phyloP scores from a whole-genome alignment of 352 stramenopile species.

The Pythium angustatum region DNA sequence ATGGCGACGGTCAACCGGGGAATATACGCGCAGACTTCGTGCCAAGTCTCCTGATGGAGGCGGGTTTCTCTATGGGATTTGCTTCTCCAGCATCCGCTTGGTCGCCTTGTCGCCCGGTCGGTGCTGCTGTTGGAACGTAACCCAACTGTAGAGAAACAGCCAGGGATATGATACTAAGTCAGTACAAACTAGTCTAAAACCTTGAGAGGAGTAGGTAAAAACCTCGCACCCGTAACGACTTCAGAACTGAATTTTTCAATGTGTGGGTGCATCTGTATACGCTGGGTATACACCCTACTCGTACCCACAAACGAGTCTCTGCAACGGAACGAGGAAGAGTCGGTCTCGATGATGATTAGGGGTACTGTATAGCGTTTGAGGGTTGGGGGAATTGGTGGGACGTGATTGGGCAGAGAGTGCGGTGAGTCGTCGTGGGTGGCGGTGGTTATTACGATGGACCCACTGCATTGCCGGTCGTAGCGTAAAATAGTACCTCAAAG shows the following conservation, averaged over 20 bases:
- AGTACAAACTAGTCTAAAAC: conserved; percentile 18
- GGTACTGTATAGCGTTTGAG: conserved; percentile 6
- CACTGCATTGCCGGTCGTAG: too few relatives aligned
- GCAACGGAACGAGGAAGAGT: background rate
- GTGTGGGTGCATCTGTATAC: conserved; percentile 11
- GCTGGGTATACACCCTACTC: background rate
- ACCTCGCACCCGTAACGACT: conserved; percentile 18
- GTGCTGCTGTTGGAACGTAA: conserved; percentile 2
- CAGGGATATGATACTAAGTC: conserved; percentile 3
- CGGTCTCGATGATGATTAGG: background rate
- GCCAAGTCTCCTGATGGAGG: conserved; percentile 2
- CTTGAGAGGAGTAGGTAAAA: conserved; percentile 16
- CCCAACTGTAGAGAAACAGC: conserved; percentile 10
- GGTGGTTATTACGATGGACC: conserved; percentile 16
- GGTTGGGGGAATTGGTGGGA: background rate
- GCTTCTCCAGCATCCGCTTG: background rate
- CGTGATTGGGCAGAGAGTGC: background rate
- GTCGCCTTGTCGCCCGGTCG: conserved; percentile 5
- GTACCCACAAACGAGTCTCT: background rate
- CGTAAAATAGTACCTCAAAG: too few relatives aligned
- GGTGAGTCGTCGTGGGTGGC: background rate
- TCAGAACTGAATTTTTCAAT: conserved; percentile 15
- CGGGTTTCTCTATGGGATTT: conserved; percentile 18
- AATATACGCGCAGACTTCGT: conserved; percentile 8
- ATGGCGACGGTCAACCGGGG: conserved; percentile 6